Evolutionary conservation across 1,284 basidiomycete species (phyloP).

Genomic region (Austropuccinia psidii): DNA sequence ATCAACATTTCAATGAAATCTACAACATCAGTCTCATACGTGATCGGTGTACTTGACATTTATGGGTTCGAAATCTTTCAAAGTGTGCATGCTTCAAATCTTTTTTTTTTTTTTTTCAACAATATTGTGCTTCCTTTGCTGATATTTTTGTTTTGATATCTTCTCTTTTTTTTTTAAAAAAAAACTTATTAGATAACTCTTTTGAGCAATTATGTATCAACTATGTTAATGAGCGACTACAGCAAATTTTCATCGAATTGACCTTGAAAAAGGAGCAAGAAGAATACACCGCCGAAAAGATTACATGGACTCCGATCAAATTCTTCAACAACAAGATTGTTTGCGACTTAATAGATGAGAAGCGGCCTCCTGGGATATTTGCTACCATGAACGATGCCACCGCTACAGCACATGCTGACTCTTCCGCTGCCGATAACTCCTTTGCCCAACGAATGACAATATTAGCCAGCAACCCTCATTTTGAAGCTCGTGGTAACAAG

Average conservation of each 20-base stretch:
- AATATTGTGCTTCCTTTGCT: slow-evolving; percentile 66
- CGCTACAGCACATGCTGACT: slow-evolving; percentile 96
- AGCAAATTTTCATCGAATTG: slow-evolving; percentile 96
- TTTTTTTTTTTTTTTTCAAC: slow-evolving; percentile 61
- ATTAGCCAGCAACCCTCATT: slow-evolving; percentile 64
- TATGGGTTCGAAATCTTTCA: slow-evolving; percentile 53
- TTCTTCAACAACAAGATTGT: slow-evolving; percentile 94
- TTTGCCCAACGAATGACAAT: slow-evolving; percentile 82
- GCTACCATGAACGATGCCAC: slow-evolving; percentile 97
- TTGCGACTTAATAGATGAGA: slow-evolving; percentile 95
- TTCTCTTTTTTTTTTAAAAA: slow-evolving; percentile 43
- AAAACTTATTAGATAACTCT: slow-evolving; percentile 65
- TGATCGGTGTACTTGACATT: slow-evolving; percentile 96
- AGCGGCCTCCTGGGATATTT: slow-evolving; percentile 91
- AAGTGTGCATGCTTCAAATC: neutral
- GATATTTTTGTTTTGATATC: neutral
- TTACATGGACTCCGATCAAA: slow-evolving; percentile 99
- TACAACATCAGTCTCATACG: slow-evolving; percentile 62
- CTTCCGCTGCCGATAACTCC: slow-evolving; percentile 89
- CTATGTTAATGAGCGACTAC: slow-evolving; percentile 95
- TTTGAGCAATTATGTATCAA: slow-evolving; percentile 99
- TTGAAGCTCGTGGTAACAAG: slow-evolving; percentile 80
- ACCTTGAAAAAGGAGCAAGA: slow-evolving; percentile 99
- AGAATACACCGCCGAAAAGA: slow-evolving; percentile 95
- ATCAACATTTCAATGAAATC: slow-evolving; percentile 96